These are phyloP conservation scores for Grosmannia clavigera DNA, from an alignment of 2,329 filamentous ascomycete genomes.

Conservation along the genomic window DNA sequence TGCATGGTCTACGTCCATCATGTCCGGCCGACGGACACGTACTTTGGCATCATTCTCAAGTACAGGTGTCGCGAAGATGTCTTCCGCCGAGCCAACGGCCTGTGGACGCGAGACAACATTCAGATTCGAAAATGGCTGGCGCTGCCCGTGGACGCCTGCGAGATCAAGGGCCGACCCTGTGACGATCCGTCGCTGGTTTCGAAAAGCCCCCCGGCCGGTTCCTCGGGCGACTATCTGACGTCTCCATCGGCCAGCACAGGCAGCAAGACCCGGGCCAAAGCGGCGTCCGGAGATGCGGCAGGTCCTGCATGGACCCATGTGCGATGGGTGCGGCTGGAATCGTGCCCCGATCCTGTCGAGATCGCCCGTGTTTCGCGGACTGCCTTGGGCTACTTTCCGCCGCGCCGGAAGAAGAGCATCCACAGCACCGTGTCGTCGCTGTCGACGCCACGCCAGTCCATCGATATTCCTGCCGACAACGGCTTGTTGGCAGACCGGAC, in stretches of 20 bases:
- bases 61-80: slow-evolving; percentile 78
- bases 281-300: slow-evolving; percentile 21
- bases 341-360: slow-evolving; percentile 56
- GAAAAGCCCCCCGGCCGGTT: slow-evolving; percentile 23
- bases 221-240: slow-evolving; percentile 15
- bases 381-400: slow-evolving; percentile 82
- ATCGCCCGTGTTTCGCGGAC: slow-evolving; percentile 74
- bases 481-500: slow-evolving; percentile 17
- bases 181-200: slow-evolving; percentile 35
- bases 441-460: slow-evolving; percentile 54
- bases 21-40: slow-evolving; percentile 70
- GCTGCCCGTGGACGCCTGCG: slow-evolving; percentile 81
- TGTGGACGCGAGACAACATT: slow-evolving; percentile 90
- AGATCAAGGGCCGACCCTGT: slow-evolving; percentile 62
- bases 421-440: slow-evolving; percentile 50
- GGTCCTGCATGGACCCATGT: slow-evolving; percentile 74
- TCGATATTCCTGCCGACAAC: slow-evolving; percentile 29
- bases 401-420: slow-evolving; percentile 70
- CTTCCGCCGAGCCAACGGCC: slow-evolving; percentile 76
- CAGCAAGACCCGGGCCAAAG: neutral
- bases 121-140: slow-evolving; percentile 72
- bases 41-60: slow-evolving; percentile 80
- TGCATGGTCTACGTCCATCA: slow-evolving; percentile 85
- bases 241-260: slow-evolving; percentile 11
- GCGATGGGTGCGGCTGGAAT: slow-evolving; percentile 75